Conservation (phyloP, 306 rosid species). For the Arachis stenosperma region DNA sequence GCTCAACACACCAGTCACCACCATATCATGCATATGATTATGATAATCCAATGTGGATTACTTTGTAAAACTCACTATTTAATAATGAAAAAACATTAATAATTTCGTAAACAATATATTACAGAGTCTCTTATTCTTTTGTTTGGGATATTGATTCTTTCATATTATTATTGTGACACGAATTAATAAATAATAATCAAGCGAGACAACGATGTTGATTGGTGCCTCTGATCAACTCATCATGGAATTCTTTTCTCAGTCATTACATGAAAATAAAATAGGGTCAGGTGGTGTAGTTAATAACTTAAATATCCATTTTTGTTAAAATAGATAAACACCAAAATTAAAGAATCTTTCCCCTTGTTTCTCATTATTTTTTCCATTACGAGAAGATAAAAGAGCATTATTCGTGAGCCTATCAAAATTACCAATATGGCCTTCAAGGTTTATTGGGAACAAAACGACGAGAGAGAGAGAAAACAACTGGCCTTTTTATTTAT, state of each 20-base stretch:
- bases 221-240: slow-evolving; percentile 18
- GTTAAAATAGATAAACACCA: neutral
- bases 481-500: slow-evolving; percentile 10
- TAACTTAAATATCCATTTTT: neutral
- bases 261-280: neutral
- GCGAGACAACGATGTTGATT: slow-evolving; percentile 33
- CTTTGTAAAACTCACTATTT: slow-evolving; percentile 24
- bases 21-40: slow-evolving; percentile 40
- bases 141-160: neutral
- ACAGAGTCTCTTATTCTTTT: too few species aligned
- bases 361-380: neutral
- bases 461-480: slow-evolving; percentile 20
- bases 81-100: neutral
- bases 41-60: slow-evolving; percentile 5
- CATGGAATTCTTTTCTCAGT: neutral
- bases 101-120: neutral
- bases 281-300: neutral
- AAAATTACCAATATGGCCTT: slow-evolving; percentile 42
- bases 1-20: slow-evolving; percentile 19
- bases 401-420: neutral
- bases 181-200: neutral
- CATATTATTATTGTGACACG: slow-evolving; percentile 22
- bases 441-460: slow-evolving; percentile 6
- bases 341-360: neutral
- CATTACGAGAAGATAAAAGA: neutral